Conservation (phyloP, 495 filamentous ascomycete species). For the Apodospora peruviana region DNA sequence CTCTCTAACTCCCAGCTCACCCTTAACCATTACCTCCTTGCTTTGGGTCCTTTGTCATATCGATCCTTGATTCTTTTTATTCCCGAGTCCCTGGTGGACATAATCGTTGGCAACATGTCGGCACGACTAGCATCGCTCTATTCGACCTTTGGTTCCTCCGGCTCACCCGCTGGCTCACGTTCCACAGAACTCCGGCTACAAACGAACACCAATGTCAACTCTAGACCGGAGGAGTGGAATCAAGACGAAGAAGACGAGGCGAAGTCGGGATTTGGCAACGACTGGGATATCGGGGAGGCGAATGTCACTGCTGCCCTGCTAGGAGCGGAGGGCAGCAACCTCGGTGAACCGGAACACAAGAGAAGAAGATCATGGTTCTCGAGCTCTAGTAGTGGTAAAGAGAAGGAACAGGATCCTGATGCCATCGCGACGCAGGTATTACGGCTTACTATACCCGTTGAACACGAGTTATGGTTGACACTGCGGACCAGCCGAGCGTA, state of each 20-base stretch:
- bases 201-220: conserved; percentile 1
- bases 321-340: neutral
- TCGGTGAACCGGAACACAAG: conserved; percentile 10
- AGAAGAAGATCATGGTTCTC: conserved; percentile 7
- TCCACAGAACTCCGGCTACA: conserved; percentile 2
- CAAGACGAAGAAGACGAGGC: conserved; percentile 11
- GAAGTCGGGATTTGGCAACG: conserved; percentile 8
- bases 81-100: neutral
- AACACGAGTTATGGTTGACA: neutral
- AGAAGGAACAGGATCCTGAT: conserved; percentile 10
- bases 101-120: neutral
- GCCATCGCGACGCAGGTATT: conserved; percentile 15
- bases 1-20: neutral
- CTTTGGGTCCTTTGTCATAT: neutral
- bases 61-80: neutral
- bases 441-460: neutral
- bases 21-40: neutral
- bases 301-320: conserved; percentile 16
- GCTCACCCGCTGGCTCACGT: too few species aligned
- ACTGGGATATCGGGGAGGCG: conserved; percentile 20
- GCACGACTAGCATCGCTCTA: neutral
- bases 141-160: neutral
- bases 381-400: conserved; percentile 6
- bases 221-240: conserved; percentile 18
- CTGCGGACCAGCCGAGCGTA: conserved; percentile 24